These are phyloP conservation scores for Maudiozyma pseudohumilis DNA, from an alignment of 805 yeast genomes.

Conservation along the genomic window DNA sequence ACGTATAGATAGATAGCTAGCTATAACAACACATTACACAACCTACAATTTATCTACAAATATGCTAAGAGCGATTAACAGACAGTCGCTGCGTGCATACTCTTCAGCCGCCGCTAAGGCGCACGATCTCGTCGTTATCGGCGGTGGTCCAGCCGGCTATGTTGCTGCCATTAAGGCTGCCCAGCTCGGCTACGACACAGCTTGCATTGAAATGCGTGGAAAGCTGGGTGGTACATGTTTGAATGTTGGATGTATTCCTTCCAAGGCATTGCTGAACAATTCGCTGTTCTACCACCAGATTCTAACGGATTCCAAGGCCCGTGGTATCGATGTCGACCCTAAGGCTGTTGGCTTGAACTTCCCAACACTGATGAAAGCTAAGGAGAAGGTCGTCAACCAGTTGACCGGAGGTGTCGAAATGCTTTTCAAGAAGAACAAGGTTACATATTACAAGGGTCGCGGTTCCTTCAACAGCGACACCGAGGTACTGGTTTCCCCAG, in stretches of 20 bases:
- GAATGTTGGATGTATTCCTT: constrained; percentile 98
- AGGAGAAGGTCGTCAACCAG: constrained; percentile 80
- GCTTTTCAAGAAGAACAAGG: constrained; percentile 92
- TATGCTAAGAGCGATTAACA: constrained; percentile 13
- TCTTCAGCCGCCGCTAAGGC: constrained; percentile 31
- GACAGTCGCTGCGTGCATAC: constrained; percentile 4
- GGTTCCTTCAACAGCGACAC: constrained; percentile 83
- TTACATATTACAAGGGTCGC: constrained; percentile 85
- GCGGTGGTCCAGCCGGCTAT: constrained; percentile 99
- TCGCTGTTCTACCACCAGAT: constrained; percentile 87
- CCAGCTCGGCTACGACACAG: constrained; percentile 87
- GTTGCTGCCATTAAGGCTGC: constrained; percentile 99
- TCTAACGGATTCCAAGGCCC: constrained; percentile 66
- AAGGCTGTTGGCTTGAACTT: constrained; percentile 68
- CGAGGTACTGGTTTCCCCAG: constrained; percentile 68
- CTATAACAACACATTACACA: no score
- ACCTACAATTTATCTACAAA: no score
- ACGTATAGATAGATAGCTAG: no score
- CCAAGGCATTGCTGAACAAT: constrained; percentile 90
- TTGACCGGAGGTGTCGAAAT: constrained; percentile 90
- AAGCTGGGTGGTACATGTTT: constrained; percentile 95
- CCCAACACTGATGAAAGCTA: constrained; percentile 76
- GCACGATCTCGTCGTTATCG: constrained; percentile 89
- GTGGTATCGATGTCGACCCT: constrained; percentile 74
- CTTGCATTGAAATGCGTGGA: constrained; percentile 96